Evolutionary conservation across 805 yeast species (phyloP).

Genomic region (Metschnikowia kunwiensis): DNA sequence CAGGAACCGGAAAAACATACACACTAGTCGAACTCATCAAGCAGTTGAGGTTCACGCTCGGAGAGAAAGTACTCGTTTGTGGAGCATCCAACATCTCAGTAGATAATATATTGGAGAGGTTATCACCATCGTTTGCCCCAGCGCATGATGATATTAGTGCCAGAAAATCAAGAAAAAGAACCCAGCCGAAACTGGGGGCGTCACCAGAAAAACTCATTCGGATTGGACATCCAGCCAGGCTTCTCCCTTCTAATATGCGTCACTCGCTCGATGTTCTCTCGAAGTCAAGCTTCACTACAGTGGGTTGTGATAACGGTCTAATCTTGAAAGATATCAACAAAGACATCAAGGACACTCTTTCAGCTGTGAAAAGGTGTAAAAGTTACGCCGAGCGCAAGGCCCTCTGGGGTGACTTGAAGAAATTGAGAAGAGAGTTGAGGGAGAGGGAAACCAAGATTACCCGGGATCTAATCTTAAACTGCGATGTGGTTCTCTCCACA

Average conservation of each 20-base stretch:
- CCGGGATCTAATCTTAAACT: constrained; percentile 51
- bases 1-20: constrained; percentile 81
- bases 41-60: constrained; percentile 52
- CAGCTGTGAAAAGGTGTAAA: constrained; percentile 57
- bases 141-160: background rate
- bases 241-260: constrained; percentile 54
- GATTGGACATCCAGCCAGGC: constrained; percentile 91
- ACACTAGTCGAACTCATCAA: constrained; percentile 79
- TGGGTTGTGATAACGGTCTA: constrained; percentile 26
- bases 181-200: constrained; percentile 25
- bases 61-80: constrained; percentile 70
- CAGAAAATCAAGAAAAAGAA: constrained; percentile 10
- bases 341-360: constrained; percentile 65
- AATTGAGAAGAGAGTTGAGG: constrained; percentile 65
- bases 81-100: constrained; percentile 94
- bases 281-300: constrained; percentile 53
- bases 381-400: constrained; percentile 61
- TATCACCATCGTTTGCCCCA: constrained; percentile 34
- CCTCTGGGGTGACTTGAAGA: constrained; percentile 67
- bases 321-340: constrained; percentile 63
- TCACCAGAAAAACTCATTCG: constrained; percentile 53
- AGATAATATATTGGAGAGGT: constrained; percentile 82
- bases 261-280: constrained; percentile 78
- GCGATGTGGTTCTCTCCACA: constrained; percentile 76
- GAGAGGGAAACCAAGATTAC: constrained; percentile 63